A percentile compares a stretch with the other conserved stretches of the same genome.
Conservation (phyloP, 2,329 filamentous ascomycete genomes). For the Epichloe baconii region DNA sequence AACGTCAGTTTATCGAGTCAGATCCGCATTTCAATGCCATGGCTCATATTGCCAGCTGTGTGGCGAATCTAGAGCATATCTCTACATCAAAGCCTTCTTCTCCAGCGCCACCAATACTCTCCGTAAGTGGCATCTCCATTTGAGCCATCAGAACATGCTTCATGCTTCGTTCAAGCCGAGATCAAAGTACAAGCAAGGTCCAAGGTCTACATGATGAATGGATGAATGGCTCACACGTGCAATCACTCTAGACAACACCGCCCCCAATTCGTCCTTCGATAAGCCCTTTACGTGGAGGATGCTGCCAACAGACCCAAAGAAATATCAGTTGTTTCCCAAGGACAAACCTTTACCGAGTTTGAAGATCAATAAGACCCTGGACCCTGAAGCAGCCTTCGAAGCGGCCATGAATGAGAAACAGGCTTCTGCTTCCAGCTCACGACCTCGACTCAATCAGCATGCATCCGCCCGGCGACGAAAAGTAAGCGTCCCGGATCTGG, state of each 20-base stretch:
- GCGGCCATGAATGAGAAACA: conserved; percentile 29
- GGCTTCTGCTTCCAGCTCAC: conserved; percentile 24
- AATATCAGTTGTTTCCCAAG: conserved; percentile 49
- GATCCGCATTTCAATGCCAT: conserved; percentile 21
- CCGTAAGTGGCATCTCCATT: conserved; percentile 21
- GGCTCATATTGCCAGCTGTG: conserved; percentile 50
- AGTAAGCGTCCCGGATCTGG: conserved; percentile 49
- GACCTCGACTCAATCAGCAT: conserved; percentile 44
- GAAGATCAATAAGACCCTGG: conserved; percentile 30
- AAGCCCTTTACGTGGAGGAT: conserved; percentile 46
- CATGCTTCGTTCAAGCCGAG: too few relatives aligned
- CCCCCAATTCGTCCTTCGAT: conserved; percentile 15
- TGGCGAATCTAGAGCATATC: conserved; percentile 35
- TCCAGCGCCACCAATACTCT: conserved; percentile 30
- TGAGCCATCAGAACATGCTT: background rate
- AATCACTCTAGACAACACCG: conserved; percentile 2
- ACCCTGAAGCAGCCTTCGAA: conserved; percentile 36
- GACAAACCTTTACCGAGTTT: conserved; percentile 32
- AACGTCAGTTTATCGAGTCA: background rate
- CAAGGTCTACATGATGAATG: background rate
- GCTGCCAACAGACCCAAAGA: conserved; percentile 40
- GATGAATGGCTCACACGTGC: conserved; percentile 4
- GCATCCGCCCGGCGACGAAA: conserved; percentile 46
- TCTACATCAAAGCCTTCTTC: conserved; percentile 39
- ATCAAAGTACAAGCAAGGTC: background rate